Evolutionary conservation across 2,329 filamentous ascomycete species (phyloP), one percentile per base, ranked within the genome.

Genomic region (Microsporum audouinii): DNA sequence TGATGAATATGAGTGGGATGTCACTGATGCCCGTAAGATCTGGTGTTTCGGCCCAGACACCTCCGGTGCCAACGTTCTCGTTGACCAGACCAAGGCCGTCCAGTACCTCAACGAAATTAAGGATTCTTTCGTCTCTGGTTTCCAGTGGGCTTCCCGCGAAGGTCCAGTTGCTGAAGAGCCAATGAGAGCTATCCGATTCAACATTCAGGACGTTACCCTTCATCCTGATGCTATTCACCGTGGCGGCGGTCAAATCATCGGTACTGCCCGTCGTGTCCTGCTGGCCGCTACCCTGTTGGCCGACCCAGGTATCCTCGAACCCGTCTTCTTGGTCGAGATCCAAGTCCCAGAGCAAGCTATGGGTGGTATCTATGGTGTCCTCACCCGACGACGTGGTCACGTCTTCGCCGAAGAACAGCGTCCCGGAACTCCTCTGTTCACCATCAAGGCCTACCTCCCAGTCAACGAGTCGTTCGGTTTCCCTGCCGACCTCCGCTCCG

Each of bases 41-140:
- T 99, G 94, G 94, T 95, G 89, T 78, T 99, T 99, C 82, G 94
- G 94, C 80, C 94, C 94, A 72, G 94, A 99, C 79, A 95, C 91
- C 77, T 94, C 83, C 75, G 94, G 94, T 79, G 88, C 94, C 85
- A 99, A 99, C 87, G 82, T 99, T 84, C 83, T 99, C 71, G 87
- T 99, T 75, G 94, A 99, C 81, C 94, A 97, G 88, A 96, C 92
- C 84, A 99, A 97, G 89, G 94, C 94, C 71, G 94, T 99, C 69
- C 94, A 99, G 84, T 99, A 97, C 87, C 85, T 99, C 75, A 94
- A 90, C 83, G 94, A 99, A 89, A 99, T 99, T 87, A 99, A 99
- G 89, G 94, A 99, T 77, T 97, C 92, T 65, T 88, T 97, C 71
- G 91, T 97, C 75, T 97, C 94, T 70, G 94, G 94, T 87, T 99